phyloP scores from a whole-genome alignment of 176 grass and related monocot species.

The Microstegium vimineum region DNA sequence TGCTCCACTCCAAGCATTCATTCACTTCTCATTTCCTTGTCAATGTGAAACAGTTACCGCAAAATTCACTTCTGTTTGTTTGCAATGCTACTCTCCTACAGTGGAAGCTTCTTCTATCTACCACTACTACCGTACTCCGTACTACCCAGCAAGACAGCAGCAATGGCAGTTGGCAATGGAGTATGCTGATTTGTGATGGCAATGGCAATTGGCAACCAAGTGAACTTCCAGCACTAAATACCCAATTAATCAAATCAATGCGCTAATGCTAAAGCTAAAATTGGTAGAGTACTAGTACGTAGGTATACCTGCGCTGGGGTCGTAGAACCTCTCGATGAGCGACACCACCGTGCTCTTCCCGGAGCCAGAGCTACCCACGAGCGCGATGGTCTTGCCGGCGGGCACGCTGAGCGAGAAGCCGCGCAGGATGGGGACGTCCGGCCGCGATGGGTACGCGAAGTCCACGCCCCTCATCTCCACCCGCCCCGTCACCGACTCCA shows the following conservation, averaged over 20 bases:
- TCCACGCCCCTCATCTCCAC: constrained; percentile 66
- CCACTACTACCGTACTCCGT: too few relatives aligned
- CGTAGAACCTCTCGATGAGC: constrained; percentile 96
- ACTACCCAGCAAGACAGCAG: background rate
- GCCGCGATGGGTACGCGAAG: constrained; percentile 79
- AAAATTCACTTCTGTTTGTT: background rate
- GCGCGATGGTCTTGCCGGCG: constrained; percentile 87
- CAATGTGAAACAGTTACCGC: background rate
- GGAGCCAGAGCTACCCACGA: constrained; percentile 88
- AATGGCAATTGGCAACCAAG: background rate
- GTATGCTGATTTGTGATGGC: background rate
- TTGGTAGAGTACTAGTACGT: background rate
- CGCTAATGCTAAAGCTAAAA: background rate
- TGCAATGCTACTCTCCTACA: background rate
- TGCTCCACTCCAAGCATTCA: background rate
- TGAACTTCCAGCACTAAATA: background rate
- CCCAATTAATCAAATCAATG: background rate
- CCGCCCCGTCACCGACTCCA: constrained; percentile 48
- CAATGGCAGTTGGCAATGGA: background rate
- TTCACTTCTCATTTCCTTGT: background rate
- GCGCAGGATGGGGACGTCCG: constrained; percentile 61
- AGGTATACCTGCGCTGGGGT: constrained; percentile 64
- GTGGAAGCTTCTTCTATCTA: background rate
- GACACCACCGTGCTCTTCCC: constrained; percentile 98
- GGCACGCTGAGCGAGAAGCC: constrained; percentile 62